phyloP scores from a whole-genome alignment of 164 flowering plant genomes.

The Stephania japonica region DNA sequence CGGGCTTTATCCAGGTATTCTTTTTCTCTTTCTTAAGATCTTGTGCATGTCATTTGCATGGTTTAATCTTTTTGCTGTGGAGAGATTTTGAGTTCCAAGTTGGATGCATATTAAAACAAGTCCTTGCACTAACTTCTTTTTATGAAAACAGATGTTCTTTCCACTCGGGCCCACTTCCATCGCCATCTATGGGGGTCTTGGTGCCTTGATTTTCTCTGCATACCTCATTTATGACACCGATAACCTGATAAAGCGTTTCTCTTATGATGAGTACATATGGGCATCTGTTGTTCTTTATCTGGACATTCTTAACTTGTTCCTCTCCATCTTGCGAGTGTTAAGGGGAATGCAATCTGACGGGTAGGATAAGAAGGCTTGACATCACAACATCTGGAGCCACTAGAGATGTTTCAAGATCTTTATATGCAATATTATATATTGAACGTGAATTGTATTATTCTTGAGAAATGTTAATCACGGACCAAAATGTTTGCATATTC shows the following conservation, averaged over 20 bases:
- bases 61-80: background rate
- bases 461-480: background rate
- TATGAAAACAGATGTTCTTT: slow-evolving; percentile 62
- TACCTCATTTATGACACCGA: slow-evolving; percentile 90
- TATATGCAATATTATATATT: background rate
- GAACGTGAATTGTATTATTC: background rate
- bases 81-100: background rate
- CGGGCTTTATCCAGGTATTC: slow-evolving; percentile 77
- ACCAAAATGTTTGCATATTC: background rate
- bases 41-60: background rate
- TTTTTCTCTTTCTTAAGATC: slow-evolving; percentile 2
- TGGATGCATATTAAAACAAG: background rate
- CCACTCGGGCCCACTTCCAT: slow-evolving; percentile 73
- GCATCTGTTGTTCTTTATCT: slow-evolving; percentile 86
- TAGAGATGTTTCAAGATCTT: slow-evolving; percentile 2
- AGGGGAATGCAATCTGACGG: slow-evolving; percentile 35
- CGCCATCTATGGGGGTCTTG: slow-evolving; percentile 66
- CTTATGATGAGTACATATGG: slow-evolving; percentile 92
- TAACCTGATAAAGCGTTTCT: slow-evolving; percentile 85
- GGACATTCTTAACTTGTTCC: slow-evolving; percentile 90
- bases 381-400: background rate
- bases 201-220: slow-evolving; percentile 83
- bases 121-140: background rate
- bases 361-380: slow-evolving; percentile 13
- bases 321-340: slow-evolving; percentile 71